phyloP scores from a whole-genome alignment of 345 rosid species.

The Hirschfeldia incana region DNA sequence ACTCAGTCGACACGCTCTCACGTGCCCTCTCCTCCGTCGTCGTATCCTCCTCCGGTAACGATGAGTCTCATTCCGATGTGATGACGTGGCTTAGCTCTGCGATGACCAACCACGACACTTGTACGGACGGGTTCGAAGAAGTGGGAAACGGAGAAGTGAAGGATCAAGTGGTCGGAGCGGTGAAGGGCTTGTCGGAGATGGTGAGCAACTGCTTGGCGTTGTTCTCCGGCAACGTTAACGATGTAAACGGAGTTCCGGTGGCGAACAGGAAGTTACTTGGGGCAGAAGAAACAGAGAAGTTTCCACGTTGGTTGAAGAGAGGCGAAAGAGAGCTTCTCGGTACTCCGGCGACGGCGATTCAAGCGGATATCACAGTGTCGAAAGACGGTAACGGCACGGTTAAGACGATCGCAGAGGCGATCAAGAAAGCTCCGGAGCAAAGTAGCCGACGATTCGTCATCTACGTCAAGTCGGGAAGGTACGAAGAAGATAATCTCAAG shows the following conservation, averaged over 20 bases:
- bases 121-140: slow-evolving; percentile 81
- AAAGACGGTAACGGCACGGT: slow-evolving; percentile 77
- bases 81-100: slow-evolving; percentile 97
- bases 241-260: slow-evolving; percentile 79
- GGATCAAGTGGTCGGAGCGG: slow-evolving; percentile 51
- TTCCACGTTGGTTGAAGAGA: slow-evolving; percentile 73
- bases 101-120: slow-evolving; percentile 91
- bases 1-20: slow-evolving; percentile 73
- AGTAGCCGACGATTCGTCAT: slow-evolving; percentile 69
- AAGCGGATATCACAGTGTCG: slow-evolving; percentile 82
- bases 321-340: slow-evolving; percentile 65
- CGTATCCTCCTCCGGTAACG: neutral
- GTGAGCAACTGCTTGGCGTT: slow-evolving; percentile 89
- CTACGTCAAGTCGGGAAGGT: slow-evolving; percentile 90
- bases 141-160: slow-evolving; percentile 48
- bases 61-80: slow-evolving; percentile 54
- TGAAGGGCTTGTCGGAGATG: slow-evolving; percentile 77
- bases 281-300: slow-evolving; percentile 27
- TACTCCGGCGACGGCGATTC: slow-evolving; percentile 57
- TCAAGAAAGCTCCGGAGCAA: slow-evolving; percentile 80
- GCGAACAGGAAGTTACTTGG: slow-evolving; percentile 66
- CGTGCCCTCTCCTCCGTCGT: slow-evolving; percentile 66
- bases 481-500: slow-evolving; percentile 74
- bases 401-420: slow-evolving; percentile 82
- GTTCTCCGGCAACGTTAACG: slow-evolving; percentile 51